phyloP scores from a whole-genome alignment of 31 red algal genomes.

The Endocladia muricata region DNA sequence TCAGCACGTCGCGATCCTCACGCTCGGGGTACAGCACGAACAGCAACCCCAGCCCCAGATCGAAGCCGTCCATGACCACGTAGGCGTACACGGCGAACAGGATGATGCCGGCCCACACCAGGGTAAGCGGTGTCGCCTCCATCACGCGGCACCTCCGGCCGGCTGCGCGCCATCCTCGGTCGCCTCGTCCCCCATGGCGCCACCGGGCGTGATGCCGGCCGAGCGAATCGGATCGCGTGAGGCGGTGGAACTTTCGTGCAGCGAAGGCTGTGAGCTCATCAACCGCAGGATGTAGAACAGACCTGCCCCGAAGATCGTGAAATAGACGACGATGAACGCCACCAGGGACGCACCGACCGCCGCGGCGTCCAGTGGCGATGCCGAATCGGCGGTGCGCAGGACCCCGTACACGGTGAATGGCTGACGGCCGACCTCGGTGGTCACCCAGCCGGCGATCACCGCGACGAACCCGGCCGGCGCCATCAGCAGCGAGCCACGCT shows the following conservation, averaged over 20 bases:
- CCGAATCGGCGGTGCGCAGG: background rate
- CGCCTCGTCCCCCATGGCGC: too few species aligned
- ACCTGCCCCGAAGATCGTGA: background rate
- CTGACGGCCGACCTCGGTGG: background rate
- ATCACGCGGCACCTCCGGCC: too few species aligned
- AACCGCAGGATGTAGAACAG: background rate
- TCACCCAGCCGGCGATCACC: background rate
- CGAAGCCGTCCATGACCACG: slow-evolving; percentile 1
- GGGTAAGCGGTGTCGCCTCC: too few species aligned
- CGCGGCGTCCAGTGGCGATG: background rate
- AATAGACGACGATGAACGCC: background rate
- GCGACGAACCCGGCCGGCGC: background rate
- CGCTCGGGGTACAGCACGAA: background rate
- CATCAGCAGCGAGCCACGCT: background rate
- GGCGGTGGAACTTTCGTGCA: too few species aligned
- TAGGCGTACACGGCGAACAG: too few species aligned
- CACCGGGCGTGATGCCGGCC: too few species aligned
- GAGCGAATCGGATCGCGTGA: too few species aligned
- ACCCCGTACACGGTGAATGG: background rate
- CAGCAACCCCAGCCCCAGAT: background rate
- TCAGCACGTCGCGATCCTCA: background rate
- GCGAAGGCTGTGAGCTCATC: background rate
- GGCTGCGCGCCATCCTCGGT: too few species aligned
- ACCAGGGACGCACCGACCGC: background rate
- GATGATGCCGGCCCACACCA: too few species aligned